Base-by-base conservation (phyloP, 108 stramenopile genomes). In the Cyclotella kingstonii region DNA sequence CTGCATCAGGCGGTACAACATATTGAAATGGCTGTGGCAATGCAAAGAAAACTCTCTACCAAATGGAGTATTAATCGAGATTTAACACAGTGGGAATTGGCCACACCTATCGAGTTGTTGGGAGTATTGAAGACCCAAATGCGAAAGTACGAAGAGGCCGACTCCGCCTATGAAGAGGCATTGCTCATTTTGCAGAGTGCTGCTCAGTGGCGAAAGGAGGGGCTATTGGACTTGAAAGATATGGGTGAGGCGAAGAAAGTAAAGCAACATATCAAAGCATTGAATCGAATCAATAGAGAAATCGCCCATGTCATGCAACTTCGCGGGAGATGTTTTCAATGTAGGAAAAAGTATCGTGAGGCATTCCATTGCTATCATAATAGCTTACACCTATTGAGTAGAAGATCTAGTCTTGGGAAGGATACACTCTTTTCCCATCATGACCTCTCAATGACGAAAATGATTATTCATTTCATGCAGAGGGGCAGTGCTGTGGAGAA, bases 11-110 rank as follows among this genome's bases (percentile, higher is more conserved):
- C 75, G 8, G 54, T 62, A 22, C 54, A 54, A 33, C 52, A 76
- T 53, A 56, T 68, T 10, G 75, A 76, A 53, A 63, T 76, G 56
- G 54, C 67, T 17, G 61, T 76, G 61, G 66, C 75, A 5, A 76
- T 76, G 3, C 67, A 68, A 18, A 60, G 75, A 28, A 67, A 67
- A 41, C 43, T 68, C 29, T 38, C 63, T 12, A 58, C 52, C 2
- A 62, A 56, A 9, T 46, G 36, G 2, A 23, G 49, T 47, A 40
- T 47, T 1, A 49, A 49, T 49, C 19, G 14, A 29, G 11, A 62
- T 62, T 39, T 62, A 11, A 49, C 36, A 0, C 45, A 47, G 23
- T 49, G 40, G 39, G 60, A 74, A 34, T 54, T 76, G 34, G 75
- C 75, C 21, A 57, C 56, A n/a, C 58, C 67, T 15, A 39, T 76